These are phyloP conservation scores for Penicillium sp. DNA, from an alignment of 2,329 filamentous ascomycete species.

Conservation along the genomic window DNA sequence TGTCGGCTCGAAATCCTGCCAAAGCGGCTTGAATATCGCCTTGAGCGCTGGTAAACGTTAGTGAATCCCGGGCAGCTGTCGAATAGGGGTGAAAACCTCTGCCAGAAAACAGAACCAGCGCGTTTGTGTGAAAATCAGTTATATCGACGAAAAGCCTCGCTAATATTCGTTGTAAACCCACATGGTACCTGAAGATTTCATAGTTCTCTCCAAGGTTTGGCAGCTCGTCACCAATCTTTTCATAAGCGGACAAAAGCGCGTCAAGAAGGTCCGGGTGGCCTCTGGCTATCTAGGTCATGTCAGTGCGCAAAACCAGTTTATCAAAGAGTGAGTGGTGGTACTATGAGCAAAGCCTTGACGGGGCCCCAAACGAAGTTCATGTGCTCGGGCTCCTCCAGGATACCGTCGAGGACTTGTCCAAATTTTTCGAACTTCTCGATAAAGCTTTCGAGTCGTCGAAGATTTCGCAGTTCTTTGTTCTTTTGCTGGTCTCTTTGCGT, in stretches of 20 bases:
- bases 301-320: neutral
- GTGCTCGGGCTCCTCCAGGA: neutral
- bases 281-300: neutral
- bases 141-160: slow-evolving; percentile 5
- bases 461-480: slow-evolving; percentile 1
- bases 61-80: neutral
- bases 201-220: neutral
- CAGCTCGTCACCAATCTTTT: slow-evolving; percentile 5
- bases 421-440: neutral
- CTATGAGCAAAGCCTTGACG: neutral
- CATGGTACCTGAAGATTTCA: neutral
- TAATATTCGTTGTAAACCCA: neutral
- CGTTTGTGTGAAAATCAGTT: slow-evolving; percentile 4
- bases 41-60: neutral
- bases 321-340: neutral
- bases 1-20: slow-evolving; percentile 2
- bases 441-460: slow-evolving; percentile 7
- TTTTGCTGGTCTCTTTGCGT: slow-evolving; percentile 7
- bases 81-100: neutral
- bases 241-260: slow-evolving; percentile 7
- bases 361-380: slow-evolving; percentile 7
- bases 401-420: neutral
- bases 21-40: neutral
- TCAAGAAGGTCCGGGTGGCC: neutral
- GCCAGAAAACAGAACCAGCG: neutral